A percentile compares a stretch with the other conserved stretches of the same genome.
Conservation (phyloP, 140 eudicot genomes). For the Stevia rebaudiana region DNA sequence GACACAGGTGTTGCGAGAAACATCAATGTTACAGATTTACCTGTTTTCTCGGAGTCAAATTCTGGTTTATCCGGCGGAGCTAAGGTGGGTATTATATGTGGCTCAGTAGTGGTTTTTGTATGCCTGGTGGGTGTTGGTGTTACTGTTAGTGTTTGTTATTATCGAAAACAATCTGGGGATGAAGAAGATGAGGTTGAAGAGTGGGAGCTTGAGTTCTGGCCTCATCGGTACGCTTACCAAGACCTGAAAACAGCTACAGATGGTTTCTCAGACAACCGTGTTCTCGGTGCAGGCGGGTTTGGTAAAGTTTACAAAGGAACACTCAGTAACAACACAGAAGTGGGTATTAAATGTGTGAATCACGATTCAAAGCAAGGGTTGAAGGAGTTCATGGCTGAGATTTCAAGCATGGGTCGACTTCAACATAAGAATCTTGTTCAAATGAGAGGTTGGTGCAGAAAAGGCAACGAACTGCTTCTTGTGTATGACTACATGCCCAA, state of each 20-base stretch:
- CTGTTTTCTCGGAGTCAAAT: slow-evolving; percentile 27
- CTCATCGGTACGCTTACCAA: slow-evolving; percentile 59
- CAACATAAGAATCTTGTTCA: slow-evolving; percentile 76
- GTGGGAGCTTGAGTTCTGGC: slow-evolving; percentile 87
- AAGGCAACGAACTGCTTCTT: slow-evolving; percentile 53
- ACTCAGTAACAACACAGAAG: slow-evolving; percentile 37
- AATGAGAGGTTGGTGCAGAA: slow-evolving; percentile 82
- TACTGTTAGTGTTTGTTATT: slow-evolving; percentile 37
- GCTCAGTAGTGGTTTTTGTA: slow-evolving; percentile 24
- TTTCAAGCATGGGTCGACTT: slow-evolving; percentile 69
- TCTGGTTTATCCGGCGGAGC: slow-evolving; percentile 36
- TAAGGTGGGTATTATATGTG: slow-evolving; percentile 45
- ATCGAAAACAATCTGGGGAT: slow-evolving; percentile 7
- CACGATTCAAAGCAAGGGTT: slow-evolving; percentile 76
- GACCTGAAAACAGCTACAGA: slow-evolving; percentile 50
- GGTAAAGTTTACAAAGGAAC: slow-evolving; percentile 67
- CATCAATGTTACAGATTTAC: slow-evolving; percentile 43
- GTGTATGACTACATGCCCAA: slow-evolving; percentile 86
- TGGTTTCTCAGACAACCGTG: slow-evolving; percentile 36
- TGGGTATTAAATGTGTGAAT: slow-evolving; percentile 76
- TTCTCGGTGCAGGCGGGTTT: slow-evolving; percentile 78
- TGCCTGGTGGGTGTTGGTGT: slow-evolving; percentile 20
- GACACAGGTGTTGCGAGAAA: slow-evolving; percentile 53
- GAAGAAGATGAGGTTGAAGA: slow-evolving; percentile 57
- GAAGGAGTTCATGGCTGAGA: slow-evolving; percentile 88